These are phyloP conservation scores for Hygrocybe punicea DNA, from an alignment of 768 basidiomycete genomes.

Conservation along the genomic window DNA sequence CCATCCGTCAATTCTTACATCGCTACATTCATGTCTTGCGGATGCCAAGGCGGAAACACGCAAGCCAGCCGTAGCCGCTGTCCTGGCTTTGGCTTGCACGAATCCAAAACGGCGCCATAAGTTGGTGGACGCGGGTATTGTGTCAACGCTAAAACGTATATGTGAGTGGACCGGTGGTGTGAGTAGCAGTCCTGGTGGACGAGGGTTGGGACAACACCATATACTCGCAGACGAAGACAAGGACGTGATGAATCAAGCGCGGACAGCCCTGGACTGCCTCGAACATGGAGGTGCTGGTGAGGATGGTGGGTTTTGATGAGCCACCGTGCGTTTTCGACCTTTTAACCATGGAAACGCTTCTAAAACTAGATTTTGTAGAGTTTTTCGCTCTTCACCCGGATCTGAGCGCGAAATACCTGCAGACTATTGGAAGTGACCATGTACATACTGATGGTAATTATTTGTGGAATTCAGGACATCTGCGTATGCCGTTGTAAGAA, in stretches of 20 bases:
- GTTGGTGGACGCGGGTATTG: constrained; percentile 24
- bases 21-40: constrained; percentile 56
- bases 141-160: constrained; percentile 40
- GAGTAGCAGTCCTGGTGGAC: constrained; percentile 15
- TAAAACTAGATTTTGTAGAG: too few relatives aligned
- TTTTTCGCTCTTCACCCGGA: too few relatives aligned
- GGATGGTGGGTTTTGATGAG: too few relatives aligned
- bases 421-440: too few relatives aligned
- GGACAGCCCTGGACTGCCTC: constrained; percentile 52
- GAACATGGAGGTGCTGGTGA: constrained; percentile 33
- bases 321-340: too few relatives aligned
- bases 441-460: too few relatives aligned
- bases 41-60: constrained; percentile 57
- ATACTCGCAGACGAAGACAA: constrained; percentile 55
- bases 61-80: constrained; percentile 56
- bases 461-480: too few relatives aligned
- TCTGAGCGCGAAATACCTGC: too few relatives aligned
- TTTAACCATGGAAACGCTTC: too few relatives aligned
- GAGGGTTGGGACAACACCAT: constrained; percentile 25
- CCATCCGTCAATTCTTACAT: constrained; percentile 48
- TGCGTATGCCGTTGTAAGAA: too few relatives aligned
- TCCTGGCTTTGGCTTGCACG: constrained; percentile 52
- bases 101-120: constrained; percentile 27
- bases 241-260: constrained; percentile 56
- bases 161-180: constrained; percentile 39